Percentiles rank a stretch among this genome's conserved stretches.
phyloP scores from a whole-genome alignment of 2,329 filamentous ascomycete species.

The Cadophora sp. region DNA sequence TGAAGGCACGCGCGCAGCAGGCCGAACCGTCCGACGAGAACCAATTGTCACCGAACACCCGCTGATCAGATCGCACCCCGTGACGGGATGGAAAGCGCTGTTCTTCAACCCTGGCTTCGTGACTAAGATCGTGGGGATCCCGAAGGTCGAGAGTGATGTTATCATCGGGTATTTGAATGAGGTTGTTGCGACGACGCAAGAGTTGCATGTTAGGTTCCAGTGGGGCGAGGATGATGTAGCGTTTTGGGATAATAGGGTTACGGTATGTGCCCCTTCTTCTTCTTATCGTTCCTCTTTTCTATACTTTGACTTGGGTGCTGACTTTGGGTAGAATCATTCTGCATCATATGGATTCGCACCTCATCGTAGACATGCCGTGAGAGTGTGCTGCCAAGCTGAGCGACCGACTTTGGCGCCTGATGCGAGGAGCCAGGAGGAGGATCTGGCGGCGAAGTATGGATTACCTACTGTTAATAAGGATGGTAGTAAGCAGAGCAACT shows the following conservation, averaged over 20 bases:
- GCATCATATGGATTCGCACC: slow-evolving; percentile 64
- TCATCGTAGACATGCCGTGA: slow-evolving; percentile 59
- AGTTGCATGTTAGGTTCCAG: slow-evolving; percentile 71
- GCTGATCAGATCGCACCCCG: slow-evolving; percentile 63
- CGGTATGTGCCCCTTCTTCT: slow-evolving; percentile 40
- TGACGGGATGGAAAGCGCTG: slow-evolving; percentile 66
- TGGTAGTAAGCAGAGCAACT: slow-evolving; percentile 61
- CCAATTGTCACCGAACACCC: slow-evolving; percentile 62
- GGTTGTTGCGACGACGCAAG: slow-evolving; percentile 64
- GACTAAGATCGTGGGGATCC: slow-evolving; percentile 63
- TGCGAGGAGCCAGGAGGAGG: slow-evolving; percentile 60
- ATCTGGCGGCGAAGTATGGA: slow-evolving; percentile 54
- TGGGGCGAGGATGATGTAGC: slow-evolving; percentile 71
- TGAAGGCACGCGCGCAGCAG: slow-evolving; percentile 48
- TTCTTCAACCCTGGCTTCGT: slow-evolving; percentile 67
- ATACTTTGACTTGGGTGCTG: too few relatives aligned
- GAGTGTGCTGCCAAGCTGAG: slow-evolving; percentile 46
- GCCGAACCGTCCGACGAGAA: slow-evolving; percentile 58
- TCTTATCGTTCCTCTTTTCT: not conserved
- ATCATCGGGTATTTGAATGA: slow-evolving; percentile 61
- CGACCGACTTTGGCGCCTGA: slow-evolving; percentile 41
- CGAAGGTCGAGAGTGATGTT: slow-evolving; percentile 60
- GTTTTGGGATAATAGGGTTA: slow-evolving; percentile 70
- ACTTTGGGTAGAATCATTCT: slow-evolving; percentile 54
- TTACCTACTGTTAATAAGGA: slow-evolving; percentile 61